Evolutionary conservation across 176 grass and related monocot genomes (phyloP).

Genomic region (Aegilops umbellulata): DNA sequence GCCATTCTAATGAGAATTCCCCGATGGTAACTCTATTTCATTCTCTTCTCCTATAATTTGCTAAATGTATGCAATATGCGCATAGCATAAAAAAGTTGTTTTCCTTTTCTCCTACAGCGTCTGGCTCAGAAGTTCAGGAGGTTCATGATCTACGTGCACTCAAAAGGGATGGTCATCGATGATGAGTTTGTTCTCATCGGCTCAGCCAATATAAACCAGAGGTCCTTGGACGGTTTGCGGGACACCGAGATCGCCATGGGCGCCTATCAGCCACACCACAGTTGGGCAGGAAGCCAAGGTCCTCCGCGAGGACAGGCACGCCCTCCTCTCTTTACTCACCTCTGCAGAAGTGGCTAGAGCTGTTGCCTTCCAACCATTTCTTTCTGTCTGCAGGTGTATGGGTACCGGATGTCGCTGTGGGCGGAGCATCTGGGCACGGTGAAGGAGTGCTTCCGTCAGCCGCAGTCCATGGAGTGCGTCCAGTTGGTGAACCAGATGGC

Average conservation of each 20-base stretch:
- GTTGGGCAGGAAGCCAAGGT: constrained; percentile 29
- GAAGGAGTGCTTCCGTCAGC: constrained; percentile 49
- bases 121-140: constrained; percentile 54
- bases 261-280: constrained; percentile 57
- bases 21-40: constrained; percentile 23
- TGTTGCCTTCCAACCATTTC: background rate
- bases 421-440: constrained; percentile 62
- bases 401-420: constrained; percentile 89
- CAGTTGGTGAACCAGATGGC: constrained; percentile 54
- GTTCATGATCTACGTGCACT: constrained; percentile 88
- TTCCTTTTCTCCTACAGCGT: constrained; percentile 26
- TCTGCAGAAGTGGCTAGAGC: background rate
- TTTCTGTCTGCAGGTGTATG: constrained; percentile 61
- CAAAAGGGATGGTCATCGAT: constrained; percentile 71
- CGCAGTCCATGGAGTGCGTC: constrained; percentile 60
- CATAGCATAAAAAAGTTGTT: background rate
- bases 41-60: background rate
- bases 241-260: constrained; percentile 81
- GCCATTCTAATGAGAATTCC: constrained; percentile 44
- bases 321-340: background rate
- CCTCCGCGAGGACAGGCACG: constrained; percentile 55
- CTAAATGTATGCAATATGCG: background rate
- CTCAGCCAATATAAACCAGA: constrained; percentile 80
- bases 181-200: constrained; percentile 66
- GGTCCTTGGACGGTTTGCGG: constrained; percentile 66